phyloP scores from a whole-genome alignment of 2,329 filamentous ascomycete species.

The Didymella sp. region DNA sequence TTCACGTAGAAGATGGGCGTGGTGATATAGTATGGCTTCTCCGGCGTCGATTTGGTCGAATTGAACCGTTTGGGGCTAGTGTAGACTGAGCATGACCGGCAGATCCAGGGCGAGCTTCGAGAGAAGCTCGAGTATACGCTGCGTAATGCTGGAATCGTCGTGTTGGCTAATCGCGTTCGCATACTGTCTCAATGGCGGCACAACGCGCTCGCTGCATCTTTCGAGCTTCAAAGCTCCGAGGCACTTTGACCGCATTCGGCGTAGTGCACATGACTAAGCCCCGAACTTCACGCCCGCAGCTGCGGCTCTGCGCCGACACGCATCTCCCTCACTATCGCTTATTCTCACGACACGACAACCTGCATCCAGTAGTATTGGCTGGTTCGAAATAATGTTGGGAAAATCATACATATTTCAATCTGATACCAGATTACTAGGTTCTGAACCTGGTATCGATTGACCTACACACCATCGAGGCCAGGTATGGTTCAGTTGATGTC shows the following conservation, averaged over 20 bases:
- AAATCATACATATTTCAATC: not conserved
- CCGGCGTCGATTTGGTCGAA: constrained; percentile 28
- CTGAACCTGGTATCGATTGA: not conserved
- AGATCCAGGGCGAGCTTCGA: constrained; percentile 33
- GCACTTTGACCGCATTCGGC: not conserved
- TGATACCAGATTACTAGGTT: not conserved
- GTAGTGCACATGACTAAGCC: constrained; percentile 8
- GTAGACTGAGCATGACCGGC: constrained; percentile 30
- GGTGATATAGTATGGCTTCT: constrained; percentile 92
- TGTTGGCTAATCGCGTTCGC: constrained; percentile 35
- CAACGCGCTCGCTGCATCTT: constrained; percentile 16
- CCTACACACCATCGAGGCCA: not conserved
- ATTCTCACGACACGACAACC: not conserved
- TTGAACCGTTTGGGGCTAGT: constrained; percentile 26
- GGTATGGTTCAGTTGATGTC: not conserved
- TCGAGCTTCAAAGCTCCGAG: constrained; percentile 29
- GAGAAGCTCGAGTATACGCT: constrained; percentile 23
- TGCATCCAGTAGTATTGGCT: not conserved
- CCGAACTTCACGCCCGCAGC: not conserved
- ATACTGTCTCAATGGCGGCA: constrained; percentile 36
- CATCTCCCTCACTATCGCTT: not conserved
- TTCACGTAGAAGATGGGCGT: constrained; percentile 99
- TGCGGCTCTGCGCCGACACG: not conserved
- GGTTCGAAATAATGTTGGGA: not conserved
- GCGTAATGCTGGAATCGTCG: constrained; percentile 28